These are phyloP conservation scores for Aspergillus sp. DNA, from an alignment of 2,329 filamentous ascomycete species.

Conservation along the genomic window DNA sequence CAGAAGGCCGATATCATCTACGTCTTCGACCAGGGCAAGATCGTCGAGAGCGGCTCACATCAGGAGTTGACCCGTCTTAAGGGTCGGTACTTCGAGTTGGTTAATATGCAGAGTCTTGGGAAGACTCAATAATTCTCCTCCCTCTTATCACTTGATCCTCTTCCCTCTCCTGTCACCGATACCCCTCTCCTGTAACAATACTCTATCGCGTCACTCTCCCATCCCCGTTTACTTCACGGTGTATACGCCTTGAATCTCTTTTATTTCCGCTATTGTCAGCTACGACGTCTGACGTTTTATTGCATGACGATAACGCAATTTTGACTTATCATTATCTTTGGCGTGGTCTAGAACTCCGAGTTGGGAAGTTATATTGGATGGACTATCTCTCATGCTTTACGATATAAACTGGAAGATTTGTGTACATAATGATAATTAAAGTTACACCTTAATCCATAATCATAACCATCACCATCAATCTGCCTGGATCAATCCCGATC, in stretches of 20 bases:
- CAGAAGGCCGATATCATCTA: slow-evolving; percentile 93
- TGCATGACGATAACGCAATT: background rate
- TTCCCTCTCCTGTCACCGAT: background rate
- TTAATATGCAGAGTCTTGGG: slow-evolving; percentile 69
- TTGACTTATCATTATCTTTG: too few relatives aligned
- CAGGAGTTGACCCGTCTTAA: slow-evolving; percentile 59
- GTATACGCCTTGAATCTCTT: background rate
- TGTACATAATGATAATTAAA: too few relatives aligned
- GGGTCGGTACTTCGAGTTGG: slow-evolving; percentile 68
- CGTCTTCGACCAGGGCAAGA: slow-evolving; percentile 82
- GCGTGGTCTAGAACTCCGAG: background rate
- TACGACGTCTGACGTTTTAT: too few relatives aligned
- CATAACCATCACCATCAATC: background rate
- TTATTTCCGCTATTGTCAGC: too few relatives aligned
- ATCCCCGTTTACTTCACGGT: background rate
- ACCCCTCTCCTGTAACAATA: background rate
- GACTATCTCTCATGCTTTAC: too few relatives aligned
- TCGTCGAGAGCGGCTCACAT: slow-evolving; percentile 81
- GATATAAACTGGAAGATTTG: too few relatives aligned
- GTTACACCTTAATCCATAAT: background rate
- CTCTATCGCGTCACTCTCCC: background rate
- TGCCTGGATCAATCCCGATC: slow-evolving; percentile 25
- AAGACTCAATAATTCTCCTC: slow-evolving; percentile 36
- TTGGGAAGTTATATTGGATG: too few relatives aligned
- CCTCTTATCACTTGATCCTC: background rate